Evolutionary conservation across 1,139 yeast species (phyloP).

Genomic region (Saccharomyces hybrid): DNA sequence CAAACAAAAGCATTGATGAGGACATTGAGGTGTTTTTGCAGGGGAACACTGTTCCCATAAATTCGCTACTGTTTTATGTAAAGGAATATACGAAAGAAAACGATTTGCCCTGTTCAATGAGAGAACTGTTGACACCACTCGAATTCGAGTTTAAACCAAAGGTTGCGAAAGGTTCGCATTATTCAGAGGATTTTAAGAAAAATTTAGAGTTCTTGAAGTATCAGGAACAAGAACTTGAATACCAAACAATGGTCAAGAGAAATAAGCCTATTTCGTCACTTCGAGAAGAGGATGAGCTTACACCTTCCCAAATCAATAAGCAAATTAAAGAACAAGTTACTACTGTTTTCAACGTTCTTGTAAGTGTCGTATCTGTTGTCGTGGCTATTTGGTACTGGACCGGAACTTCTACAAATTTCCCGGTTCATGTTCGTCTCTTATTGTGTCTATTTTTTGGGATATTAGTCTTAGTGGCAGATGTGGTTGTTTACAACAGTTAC

Average conservation of each 20-base stretch:
- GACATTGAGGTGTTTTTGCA: neutral
- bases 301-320: constrained; percentile 55
- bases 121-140: constrained; percentile 17
- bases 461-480: constrained; percentile 77
- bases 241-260: constrained; percentile 46
- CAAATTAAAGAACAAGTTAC: constrained; percentile 73
- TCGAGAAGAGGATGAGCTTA: constrained; percentile 31
- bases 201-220: constrained; percentile 50
- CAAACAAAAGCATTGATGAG: neutral
- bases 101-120: constrained; percentile 4
- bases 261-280: constrained; percentile 11
- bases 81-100: constrained; percentile 10
- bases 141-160: constrained; percentile 19
- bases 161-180: constrained; percentile 21
- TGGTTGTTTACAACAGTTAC: constrained; percentile 80
- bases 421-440: constrained; percentile 53
- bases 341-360: constrained; percentile 67
- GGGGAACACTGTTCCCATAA: constrained; percentile 13
- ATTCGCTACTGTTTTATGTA: constrained; percentile 13
- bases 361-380: constrained; percentile 76
- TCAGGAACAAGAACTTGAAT: constrained; percentile 60
- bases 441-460: constrained; percentile 65
- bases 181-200: constrained; percentile 53
- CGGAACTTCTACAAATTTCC: constrained; percentile 45
- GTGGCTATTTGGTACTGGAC: constrained; percentile 96